A percentile compares a stretch with the other conserved stretches of the same genome.
Evolutionary conservation across 176 grass and related monocot genomes (phyloP).

Genomic region (Eleusine indica): DNA sequence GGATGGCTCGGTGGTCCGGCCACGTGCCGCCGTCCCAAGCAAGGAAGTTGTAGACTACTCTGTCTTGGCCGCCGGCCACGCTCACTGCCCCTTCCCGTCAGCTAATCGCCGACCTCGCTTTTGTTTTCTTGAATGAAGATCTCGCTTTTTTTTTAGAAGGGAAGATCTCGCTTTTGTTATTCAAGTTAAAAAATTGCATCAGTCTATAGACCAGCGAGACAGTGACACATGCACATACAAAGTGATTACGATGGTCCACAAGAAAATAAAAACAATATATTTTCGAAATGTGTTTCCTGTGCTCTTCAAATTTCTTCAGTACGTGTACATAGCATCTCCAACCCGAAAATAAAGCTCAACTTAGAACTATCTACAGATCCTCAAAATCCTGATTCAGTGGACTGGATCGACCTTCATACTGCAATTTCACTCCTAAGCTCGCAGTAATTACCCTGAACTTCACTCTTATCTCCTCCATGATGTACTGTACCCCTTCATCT

Average conservation of each 20-base stretch:
- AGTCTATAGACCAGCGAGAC: too few relatives aligned
- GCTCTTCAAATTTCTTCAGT: too few relatives aligned
- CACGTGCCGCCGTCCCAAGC: neutral
- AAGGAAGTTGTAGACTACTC: neutral
- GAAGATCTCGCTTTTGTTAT: neutral
- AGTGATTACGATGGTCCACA: too few relatives aligned
- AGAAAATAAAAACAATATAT: too few relatives aligned
- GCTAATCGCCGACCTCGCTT: neutral
- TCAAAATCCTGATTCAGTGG: constrained; percentile 44
- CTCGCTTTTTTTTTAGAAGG: neutral
- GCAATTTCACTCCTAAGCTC: constrained; percentile 63
- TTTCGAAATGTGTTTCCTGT: too few relatives aligned
- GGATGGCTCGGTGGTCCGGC: neutral
- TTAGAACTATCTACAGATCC: constrained; percentile 31
- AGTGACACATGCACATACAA: too few relatives aligned
- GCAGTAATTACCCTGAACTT: constrained; percentile 74
- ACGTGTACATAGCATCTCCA: too few relatives aligned
- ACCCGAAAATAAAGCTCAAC: too few relatives aligned
- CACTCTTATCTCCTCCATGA: constrained; percentile 67
- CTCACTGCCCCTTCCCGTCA: neutral
- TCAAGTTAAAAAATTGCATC: too few relatives aligned
- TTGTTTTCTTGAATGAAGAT: neutral
- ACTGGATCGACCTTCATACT: constrained; percentile 59
- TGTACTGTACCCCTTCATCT: constrained; percentile 58
- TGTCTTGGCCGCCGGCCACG: neutral